phyloP scores from a whole-genome alignment of 129 eudicot genomes.

The Glebionis coronaria region DNA sequence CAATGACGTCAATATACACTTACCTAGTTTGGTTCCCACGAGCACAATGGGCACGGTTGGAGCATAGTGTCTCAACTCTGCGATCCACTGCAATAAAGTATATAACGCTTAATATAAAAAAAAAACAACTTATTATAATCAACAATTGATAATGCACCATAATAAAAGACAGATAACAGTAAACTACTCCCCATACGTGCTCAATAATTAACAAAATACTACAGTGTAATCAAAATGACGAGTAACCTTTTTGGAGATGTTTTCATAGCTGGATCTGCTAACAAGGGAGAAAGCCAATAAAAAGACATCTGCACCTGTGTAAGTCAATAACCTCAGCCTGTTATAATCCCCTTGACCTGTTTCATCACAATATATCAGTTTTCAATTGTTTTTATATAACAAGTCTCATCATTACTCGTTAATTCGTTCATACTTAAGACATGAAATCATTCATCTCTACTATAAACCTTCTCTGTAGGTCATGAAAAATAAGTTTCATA shows the following conservation, averaged over 20 bases:
- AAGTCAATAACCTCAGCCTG: slow-evolving; percentile 72
- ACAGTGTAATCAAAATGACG: not conserved
- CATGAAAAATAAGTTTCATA: too few relatives aligned
- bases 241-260: slow-evolving; percentile 68
- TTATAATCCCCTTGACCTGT: slow-evolving; percentile 85
- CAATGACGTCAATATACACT: not conserved
- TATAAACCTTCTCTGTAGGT: too few relatives aligned
- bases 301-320: slow-evolving; percentile 83
- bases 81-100: slow-evolving; percentile 47
- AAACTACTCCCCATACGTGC: too few relatives aligned
- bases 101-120: not conserved
- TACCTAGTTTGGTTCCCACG: slow-evolving; percentile 80
- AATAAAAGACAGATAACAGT: too few relatives aligned
- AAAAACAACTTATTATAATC: not conserved
- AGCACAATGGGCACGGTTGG: slow-evolving; percentile 78
- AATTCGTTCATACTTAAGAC: too few relatives aligned
- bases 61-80: slow-evolving; percentile 75
- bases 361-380: not conserved
- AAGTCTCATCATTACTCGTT: too few relatives aligned
- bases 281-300: slow-evolving; percentile 64
- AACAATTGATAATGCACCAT: not conserved
- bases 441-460: too few relatives aligned
- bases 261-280: slow-evolving; percentile 81
- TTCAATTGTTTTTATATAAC: too few relatives aligned
- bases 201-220: not conserved